Evolutionary conservation across 2,329 filamentous ascomycete genomes (phyloP), one percentile per base, ranked within the genome.

Genomic region (Aspergillus niger): DNA sequence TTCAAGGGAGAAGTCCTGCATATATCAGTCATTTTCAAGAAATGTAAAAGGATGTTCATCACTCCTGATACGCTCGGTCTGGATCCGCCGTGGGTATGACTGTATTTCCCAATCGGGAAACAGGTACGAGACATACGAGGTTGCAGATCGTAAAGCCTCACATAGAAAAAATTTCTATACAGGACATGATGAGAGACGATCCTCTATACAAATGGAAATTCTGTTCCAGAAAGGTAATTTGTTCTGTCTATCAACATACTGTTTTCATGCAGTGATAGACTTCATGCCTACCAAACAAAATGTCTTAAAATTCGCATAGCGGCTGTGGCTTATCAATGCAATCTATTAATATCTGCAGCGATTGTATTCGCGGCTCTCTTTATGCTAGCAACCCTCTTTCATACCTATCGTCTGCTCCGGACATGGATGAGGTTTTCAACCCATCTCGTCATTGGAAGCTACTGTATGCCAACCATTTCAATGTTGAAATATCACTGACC

Each of bases 71-170:
- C 13, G n/a, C 3, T 53, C 55, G 55, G 55, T 17, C 10, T 10
- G 39, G 20, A 24, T 60, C 39, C 48, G 41, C 24, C n/a, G 48
- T 32, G 22, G 39, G 17, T 30, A 26, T 28, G 30, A 41, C 43
- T 32, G 22, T 26, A 38, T 28, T 56, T 48, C 65, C 62, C 28
- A 20, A 63, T 63, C 15, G 7, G 60, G 66, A 38, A 53, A 62
- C 17, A 32, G 41, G 59, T 66, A 67, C 66, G 65, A 65, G 60
- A 61, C 55, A 62, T 65, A 67, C 64, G 65, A 67, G 49, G 13
- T 6, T 44, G 44, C 22, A 49, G 44, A 49, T 30, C 36, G 15
- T 39, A 32, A 28, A 54, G 32, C 32, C 17, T n/a, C 38, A 36
- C 4, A 36, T 5, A 20, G 24, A 24, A 13, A 15, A 11, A 39